Base-by-base conservation (phyloP, 805 yeast species). In the Saturnispora halmiae region DNA sequence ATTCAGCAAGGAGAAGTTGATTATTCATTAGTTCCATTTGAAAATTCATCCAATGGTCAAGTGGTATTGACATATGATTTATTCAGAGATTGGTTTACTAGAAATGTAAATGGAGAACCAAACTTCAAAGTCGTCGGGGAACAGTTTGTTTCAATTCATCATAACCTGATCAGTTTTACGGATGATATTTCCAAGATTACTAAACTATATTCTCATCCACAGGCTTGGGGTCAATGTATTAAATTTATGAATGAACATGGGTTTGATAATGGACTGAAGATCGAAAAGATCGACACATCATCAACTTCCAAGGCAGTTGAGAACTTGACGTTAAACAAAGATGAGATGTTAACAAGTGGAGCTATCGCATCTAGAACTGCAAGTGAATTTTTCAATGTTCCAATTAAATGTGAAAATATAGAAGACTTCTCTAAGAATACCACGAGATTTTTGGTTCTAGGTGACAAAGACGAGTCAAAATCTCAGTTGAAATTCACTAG, bases 141-240 rank as follows among this genome's bases (percentile, higher is more conserved):
- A 50, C 90, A 84, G 48, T 81, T 76, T 53, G 96, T 90, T 2
- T 59, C 81, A 1, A 84, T 90, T 44, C 80, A 77, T 43, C 97
- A 92, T 63, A 80, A 81, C 56, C 65, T 90, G 29, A 64, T 79
- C 45, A 61, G 79, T 4, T 64, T 58, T 47, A 68, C 73, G 7
- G 51, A 54, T 34, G 67, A 66, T 26, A 49, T 80, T 3, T 47
- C 57, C 1, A 56, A 67, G 11, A 70, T 87, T 38, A 60, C 55
- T 13, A 72, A 68, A 25, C 71, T 90, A 15, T 84, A 83, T 62
- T 83, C 96, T 3, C 98, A 90, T 60, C 96, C 98, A 2, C 98
- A 90, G 59, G 98, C 88, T 0, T 90, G 98, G 98, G 94, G 96
- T 8, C 98, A 90, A 57, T 79, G 84, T 37, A 64, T 70, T 3